Evolutionary conservation across 805 yeast species (phyloP), one percentile per base, ranked within the genome.

Genomic region (Dipodascopsis uninucleata): DNA sequence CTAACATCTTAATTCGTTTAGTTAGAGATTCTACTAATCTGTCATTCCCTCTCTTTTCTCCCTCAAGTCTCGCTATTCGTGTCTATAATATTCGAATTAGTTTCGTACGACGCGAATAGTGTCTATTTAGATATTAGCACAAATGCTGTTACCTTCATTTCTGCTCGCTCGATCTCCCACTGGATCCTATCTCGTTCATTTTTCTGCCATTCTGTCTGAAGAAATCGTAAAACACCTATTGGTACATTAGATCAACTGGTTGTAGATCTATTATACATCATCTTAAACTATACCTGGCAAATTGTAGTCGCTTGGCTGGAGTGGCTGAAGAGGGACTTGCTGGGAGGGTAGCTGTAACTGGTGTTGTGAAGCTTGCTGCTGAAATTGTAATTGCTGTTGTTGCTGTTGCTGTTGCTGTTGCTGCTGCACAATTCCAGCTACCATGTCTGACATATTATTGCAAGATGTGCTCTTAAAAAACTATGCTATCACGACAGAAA

Each of bases 131-230:
- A 46, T 16, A 17, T 22, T 6, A 23, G 25, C 8, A 10, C 23
- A 28, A 21, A 5, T 7, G 28, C n/a, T 21, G 65, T 60, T 23
- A 71, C 67, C 61, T 71, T 75, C 81, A 79, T 75, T 56, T 79
- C 83, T 16, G 79, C 77, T 28, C 74, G 67, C 57, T 79, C 83
- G 40, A 77, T 63, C 47, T 75, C 79, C 80, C 81, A 78, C 34
- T 73, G 74, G 41, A 79, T 75, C 39, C 80, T 65, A 53, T 76
- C 78, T 43, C 77, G 72, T 58, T 79, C 84, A 59, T 75, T 76
- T 47, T 71, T 72, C 42, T 79, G 78, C 72, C 79, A 78, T 55
- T 79, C 83, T 20, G 74, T 66, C 58, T 79, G 84, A 56, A 79
- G 67, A 50, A 75, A 79, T 57, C 77, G 75, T 78, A 79, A 77